Percentiles rank a stretch among this genome's conserved stretches.
These are phyloP conservation scores for Golubevia sp. DNA, from an alignment of 1,284 basidiomycete genomes.

Conservation along the genomic window DNA sequence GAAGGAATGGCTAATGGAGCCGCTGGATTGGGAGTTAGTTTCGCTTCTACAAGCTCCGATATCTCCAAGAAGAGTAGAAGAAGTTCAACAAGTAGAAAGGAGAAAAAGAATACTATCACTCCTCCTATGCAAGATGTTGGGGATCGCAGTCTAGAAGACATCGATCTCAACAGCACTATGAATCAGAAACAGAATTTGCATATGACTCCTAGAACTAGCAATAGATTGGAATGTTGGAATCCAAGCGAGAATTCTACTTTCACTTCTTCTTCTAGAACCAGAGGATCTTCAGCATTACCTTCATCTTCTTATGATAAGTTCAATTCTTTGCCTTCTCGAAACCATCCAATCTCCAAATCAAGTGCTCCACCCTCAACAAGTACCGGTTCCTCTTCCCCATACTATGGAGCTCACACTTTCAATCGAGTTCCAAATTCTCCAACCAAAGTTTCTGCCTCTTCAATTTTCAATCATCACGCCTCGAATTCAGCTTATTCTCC, in stretches of 20 bases:
- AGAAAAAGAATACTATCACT: neutral
- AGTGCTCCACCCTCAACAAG: no score
- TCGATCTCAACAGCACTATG: neutral
- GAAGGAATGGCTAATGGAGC: neutral
- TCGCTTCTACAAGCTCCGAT: neutral
- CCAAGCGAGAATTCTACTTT: neutral
- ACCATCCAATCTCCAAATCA: no score
- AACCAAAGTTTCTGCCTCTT: slow-evolving; percentile 9
- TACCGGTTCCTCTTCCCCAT: slow-evolving; percentile 9
- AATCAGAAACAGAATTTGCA: no score
- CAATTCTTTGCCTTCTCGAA: no score
- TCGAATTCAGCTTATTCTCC: slow-evolving; percentile 1
- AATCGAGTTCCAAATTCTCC: slow-evolving; percentile 24
- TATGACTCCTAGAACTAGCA: no score
- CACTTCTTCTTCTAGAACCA: neutral
- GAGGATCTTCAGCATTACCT: no score
- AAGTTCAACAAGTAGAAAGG: neutral
- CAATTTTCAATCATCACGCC: slow-evolving; percentile 18
- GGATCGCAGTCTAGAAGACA: neutral
- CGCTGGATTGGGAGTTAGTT: neutral
- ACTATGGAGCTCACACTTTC: slow-evolving; percentile 42
- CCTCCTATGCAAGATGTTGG: neutral
- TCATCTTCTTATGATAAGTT: no score
- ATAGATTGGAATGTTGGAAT: no score
- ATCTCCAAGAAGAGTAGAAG: neutral